These are phyloP conservation scores for Exophiala mesophila DNA, from an alignment of 2,329 filamentous ascomycete genomes.

Conservation along the genomic window DNA sequence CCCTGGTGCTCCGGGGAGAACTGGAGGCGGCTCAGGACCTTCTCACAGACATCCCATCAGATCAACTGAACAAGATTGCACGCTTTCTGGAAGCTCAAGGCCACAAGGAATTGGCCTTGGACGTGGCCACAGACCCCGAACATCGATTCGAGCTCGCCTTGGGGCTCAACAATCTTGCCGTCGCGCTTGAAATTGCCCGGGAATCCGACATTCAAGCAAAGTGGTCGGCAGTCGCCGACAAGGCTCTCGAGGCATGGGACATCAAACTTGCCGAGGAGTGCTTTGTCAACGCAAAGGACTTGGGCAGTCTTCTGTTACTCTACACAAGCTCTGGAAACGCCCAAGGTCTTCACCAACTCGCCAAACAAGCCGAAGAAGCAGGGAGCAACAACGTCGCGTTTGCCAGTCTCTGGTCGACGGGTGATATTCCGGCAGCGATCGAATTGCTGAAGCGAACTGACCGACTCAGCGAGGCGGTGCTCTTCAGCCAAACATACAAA, in stretches of 20 bases:
- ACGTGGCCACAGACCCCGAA: conserved; percentile 89
- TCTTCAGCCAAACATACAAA: conserved; percentile 95
- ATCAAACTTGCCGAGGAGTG: conserved; percentile 84
- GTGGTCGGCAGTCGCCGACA: conserved; percentile 96
- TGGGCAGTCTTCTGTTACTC: conserved; percentile 81
- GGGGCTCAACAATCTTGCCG: conserved; percentile 73
- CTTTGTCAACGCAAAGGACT: conserved; percentile 83
- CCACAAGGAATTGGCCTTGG: conserved; percentile 89
- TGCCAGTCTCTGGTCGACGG: conserved; percentile 80
- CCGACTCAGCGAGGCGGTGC: conserved; percentile 75
- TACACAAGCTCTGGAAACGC: conserved; percentile 80
- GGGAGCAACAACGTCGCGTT: conserved; percentile 92
- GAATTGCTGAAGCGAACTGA: conserved; percentile 74
- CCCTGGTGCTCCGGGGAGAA: conserved; percentile 85
- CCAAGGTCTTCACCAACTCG: conserved; percentile 67
- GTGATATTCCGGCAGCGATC: conserved; percentile 75
- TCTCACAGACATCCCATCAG: conserved; percentile 75
- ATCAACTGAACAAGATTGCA: conserved; percentile 97
- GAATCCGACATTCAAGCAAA: conserved; percentile 88
- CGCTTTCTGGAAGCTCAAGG: conserved; percentile 96
- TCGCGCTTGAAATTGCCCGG: conserved; percentile 77
- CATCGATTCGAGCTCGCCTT: conserved; percentile 95
- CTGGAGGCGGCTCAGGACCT: conserved; percentile 87
- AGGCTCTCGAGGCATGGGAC: conserved; percentile 81
- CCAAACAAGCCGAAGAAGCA: conserved; percentile 66